Evolutionary conservation across 2,329 filamentous ascomycete genomes (phyloP), one percentile per base, ranked within the genome.

Genomic region (Neoascochyta sp.): DNA sequence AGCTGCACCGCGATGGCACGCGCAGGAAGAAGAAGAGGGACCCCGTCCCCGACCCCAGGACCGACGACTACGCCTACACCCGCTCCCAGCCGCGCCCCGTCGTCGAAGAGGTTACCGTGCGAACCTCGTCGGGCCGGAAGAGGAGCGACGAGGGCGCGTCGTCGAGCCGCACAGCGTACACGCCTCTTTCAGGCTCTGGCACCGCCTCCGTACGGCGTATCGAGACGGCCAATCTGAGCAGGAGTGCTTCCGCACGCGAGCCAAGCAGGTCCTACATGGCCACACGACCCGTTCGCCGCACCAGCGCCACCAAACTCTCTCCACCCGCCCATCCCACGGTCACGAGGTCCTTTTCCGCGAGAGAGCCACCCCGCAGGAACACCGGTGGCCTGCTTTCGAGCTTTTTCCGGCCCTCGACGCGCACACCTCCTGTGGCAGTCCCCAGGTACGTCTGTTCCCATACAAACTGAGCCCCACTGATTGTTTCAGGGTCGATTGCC

Each of bases 401-500:
- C 10, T 35, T 63, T 13, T 63, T 63, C 32, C 51, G 46, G 26
- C 29, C 43, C 17, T 42, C 53, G 4, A 39, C 46, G 16, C 47
- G 54, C 7, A 34, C 48, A n/a, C 31, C 52, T 4, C 41, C 44
- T 6, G 35, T 50, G 27, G 57, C 60, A 16, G 30, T 52, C 10
- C 40, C 41, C 28, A 47, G 43, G 52, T 55, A 17, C 20, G 32
- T 39, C 4, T 7, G 7, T 11, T n/a, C 11, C 22, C n/a, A n/a
- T 27, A 14, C 9, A 16, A 18, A 8, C 11, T 10, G n/a, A n/a
- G n/a, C n/a, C n/a, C n/a, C n/a, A n/a, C n/a, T n/a, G n/a, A n/a
- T n/a, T 27, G 22, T 9, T 9, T 6, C 46, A 87, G 81, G 36
- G 73, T 82, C 24, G 75, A 83, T 50, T 94, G 87, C 50, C 67